phyloP scores from a whole-genome alignment of 768 basidiomycete genomes.

The Termitomyces sp. region DNA sequence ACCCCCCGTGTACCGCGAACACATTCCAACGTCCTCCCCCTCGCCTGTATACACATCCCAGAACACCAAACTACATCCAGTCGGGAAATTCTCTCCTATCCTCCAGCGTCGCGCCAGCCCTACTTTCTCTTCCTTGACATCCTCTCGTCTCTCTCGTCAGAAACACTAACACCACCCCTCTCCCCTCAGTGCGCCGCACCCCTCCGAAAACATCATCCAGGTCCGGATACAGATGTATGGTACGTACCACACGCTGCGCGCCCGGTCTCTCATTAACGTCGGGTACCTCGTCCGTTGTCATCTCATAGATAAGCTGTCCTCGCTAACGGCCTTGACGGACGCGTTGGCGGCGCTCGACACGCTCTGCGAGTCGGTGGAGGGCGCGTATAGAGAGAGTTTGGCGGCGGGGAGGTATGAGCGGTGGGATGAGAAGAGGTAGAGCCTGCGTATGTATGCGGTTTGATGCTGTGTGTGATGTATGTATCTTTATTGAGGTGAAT shows the following conservation, averaged over 20 bases:
- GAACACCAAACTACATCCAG: too few relatives aligned
- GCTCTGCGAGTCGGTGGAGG: conserved; percentile 67
- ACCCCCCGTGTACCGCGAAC: not conserved
- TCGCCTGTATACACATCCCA: too few relatives aligned
- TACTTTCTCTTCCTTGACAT: not conserved
- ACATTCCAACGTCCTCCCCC: not conserved
- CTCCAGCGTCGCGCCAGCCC: too few relatives aligned
- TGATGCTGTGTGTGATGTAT: conserved; percentile 6
- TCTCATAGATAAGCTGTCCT: conserved; percentile 77
- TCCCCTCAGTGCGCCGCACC: conserved; percentile 74
- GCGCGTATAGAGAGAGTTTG: conserved; percentile 60
- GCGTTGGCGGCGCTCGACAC: conserved; percentile 77
- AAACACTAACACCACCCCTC: not conserved
- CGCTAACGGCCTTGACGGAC: conserved; percentile 70
- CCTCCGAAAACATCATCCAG: conserved; percentile 94
- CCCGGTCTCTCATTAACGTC: too few relatives aligned
- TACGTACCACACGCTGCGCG: conserved; percentile 36
- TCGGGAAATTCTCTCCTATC: too few relatives aligned
- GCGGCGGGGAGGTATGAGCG: conserved; percentile 47
- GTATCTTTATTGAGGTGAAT: too few relatives aligned
- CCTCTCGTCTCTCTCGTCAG: not conserved
- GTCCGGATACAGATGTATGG: conserved; percentile 99
- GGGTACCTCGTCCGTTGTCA: too few relatives aligned
- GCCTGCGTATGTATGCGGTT: too few relatives aligned
- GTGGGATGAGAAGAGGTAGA: conserved; percentile 72